Percentiles rank a stretch among this genome's conserved stretches.
phyloP scores from a whole-genome alignment of 2,329 filamentous ascomycete species.

The Ceratocystis lukuohia region DNA sequence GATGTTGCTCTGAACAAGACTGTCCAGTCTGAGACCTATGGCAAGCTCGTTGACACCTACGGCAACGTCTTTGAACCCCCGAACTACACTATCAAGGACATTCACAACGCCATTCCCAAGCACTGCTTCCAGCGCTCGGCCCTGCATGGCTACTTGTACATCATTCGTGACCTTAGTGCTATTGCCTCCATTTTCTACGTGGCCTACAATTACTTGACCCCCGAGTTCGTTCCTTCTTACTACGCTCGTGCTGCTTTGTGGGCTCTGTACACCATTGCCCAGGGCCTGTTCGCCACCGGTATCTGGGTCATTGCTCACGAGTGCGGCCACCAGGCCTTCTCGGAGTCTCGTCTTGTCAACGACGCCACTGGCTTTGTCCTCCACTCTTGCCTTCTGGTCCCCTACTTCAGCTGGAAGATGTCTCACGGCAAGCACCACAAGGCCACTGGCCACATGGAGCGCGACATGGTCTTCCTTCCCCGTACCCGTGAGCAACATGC shows the following conservation, averaged over 20 bases:
- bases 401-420: slow-evolving; percentile 99
- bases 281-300: slow-evolving; percentile 86
- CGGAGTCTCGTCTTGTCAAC: slow-evolving; percentile 78
- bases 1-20: slow-evolving; percentile 36
- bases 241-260: slow-evolving; percentile 51
- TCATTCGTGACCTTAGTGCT: slow-evolving; percentile 63
- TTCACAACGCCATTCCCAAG: slow-evolving; percentile 90
- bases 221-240: slow-evolving; percentile 62
- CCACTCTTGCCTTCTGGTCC: slow-evolving; percentile 78
- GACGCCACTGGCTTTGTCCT: slow-evolving; percentile 84
- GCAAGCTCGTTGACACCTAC: slow-evolving; percentile 74
- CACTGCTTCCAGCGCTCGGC: slow-evolving; percentile 91
- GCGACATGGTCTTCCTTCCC: slow-evolving; percentile 98
- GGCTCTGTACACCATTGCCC: slow-evolving; percentile 58
- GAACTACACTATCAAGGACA: slow-evolving; percentile 94
- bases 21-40: slow-evolving; percentile 30
- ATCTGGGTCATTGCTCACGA: slow-evolving; percentile 96
- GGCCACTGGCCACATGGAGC: slow-evolving; percentile 90
- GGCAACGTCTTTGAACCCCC: slow-evolving; percentile 90
- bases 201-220: slow-evolving; percentile 81
- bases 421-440: slow-evolving; percentile 99
- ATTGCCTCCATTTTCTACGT: slow-evolving; percentile 69
- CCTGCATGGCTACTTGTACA: slow-evolving; percentile 62
- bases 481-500: slow-evolving; percentile 76
- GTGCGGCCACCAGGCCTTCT: slow-evolving; percentile 95